Conservation (phyloP, 768 basidiomycete genomes). For the Termitomyces sp. region DNA sequence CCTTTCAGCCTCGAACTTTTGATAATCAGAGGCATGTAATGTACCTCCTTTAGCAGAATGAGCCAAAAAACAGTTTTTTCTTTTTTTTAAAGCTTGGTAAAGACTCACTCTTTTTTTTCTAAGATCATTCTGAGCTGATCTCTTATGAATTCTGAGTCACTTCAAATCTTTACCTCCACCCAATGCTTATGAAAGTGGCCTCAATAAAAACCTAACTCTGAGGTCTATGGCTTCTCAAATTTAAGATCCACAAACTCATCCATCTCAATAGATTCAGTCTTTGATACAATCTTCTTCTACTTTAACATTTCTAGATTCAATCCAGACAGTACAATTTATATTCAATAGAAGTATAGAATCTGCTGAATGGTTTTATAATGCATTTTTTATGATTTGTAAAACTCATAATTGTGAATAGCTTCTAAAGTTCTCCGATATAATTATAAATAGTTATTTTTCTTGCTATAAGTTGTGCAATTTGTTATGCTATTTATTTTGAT, state of each 20-base stretch:
- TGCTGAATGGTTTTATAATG: conserved; percentile 30
- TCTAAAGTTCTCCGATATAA: conserved; percentile 26
- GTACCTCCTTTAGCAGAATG: not conserved
- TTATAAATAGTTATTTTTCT: conserved; percentile 19
- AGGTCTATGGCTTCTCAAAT: too few relatives aligned
- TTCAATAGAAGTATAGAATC: conserved; percentile 23
- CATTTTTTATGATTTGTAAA: conserved; percentile 18
- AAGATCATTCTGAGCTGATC: not conserved
- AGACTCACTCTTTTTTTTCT: not conserved
- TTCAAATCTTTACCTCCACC: not conserved
- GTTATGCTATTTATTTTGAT: conserved; percentile 18
- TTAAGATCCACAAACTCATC: conserved; percentile 2
- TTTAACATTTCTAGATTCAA: conserved; percentile 21
- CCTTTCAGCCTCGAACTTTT: not conserved
- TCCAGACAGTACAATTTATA: conserved; percentile 21
- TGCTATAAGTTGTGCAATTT: conserved; percentile 22
- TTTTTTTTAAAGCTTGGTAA: not conserved
- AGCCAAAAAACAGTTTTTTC: not conserved
- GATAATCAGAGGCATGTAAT: not conserved
- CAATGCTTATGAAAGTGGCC: too few relatives aligned
- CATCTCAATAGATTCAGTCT: conserved; percentile 26
- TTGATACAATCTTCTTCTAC: conserved; percentile 21
- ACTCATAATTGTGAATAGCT: conserved; percentile 26
- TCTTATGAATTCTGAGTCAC: too few relatives aligned
- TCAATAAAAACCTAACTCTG: not conserved